Percentiles rank a stretch among this genome's conserved stretches.
Conservation (phyloP, 2,329 filamentous ascomycete genomes). For the Didymella segeticola region DNA sequence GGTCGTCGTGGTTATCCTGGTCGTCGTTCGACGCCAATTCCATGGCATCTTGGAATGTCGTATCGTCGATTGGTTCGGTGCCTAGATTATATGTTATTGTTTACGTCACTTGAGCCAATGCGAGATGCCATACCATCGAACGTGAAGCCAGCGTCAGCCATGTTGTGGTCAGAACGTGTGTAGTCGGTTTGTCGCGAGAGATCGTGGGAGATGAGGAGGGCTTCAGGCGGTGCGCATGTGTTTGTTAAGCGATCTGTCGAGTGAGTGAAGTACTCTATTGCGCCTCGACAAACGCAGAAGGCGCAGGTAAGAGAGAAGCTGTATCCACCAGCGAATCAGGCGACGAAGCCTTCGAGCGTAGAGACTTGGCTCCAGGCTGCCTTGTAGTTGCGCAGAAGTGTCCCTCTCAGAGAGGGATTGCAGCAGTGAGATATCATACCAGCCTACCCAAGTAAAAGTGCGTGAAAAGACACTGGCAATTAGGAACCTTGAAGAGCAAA, state of each 20-base stretch:
- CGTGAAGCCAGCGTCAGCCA: conserved; percentile 22
- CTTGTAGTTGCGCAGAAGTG: background rate
- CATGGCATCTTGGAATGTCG: conserved; percentile 12
- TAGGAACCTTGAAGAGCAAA: too few relatives aligned
- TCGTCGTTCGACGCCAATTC: conserved; percentile 13
- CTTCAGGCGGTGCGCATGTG: background rate
- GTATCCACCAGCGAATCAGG: background rate
- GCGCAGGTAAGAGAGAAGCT: conserved; percentile 2
- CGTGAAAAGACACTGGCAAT: too few relatives aligned
- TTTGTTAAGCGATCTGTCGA: background rate
- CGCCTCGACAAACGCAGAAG: background rate
- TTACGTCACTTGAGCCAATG: background rate
- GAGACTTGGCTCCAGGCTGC: background rate
- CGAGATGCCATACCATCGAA: conserved; percentile 22
- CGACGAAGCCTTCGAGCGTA: background rate
- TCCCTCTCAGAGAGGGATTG: too few relatives aligned
- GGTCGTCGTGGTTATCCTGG: conserved; percentile 19
- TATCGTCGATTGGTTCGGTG: conserved; percentile 13
- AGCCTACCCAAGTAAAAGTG: too few relatives aligned
- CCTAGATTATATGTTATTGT: conserved; percentile 16
- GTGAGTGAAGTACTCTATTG: conserved; percentile 2
- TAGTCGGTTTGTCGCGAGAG: background rate
- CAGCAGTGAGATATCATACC: too few relatives aligned
- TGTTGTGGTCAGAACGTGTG: conserved; percentile 6
- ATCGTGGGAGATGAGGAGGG: background rate